Evolutionary conservation across 768 basidiomycete species (phyloP), one percentile per base, ranked within the genome.

Genomic region (Cystobasidium ongulense): DNA sequence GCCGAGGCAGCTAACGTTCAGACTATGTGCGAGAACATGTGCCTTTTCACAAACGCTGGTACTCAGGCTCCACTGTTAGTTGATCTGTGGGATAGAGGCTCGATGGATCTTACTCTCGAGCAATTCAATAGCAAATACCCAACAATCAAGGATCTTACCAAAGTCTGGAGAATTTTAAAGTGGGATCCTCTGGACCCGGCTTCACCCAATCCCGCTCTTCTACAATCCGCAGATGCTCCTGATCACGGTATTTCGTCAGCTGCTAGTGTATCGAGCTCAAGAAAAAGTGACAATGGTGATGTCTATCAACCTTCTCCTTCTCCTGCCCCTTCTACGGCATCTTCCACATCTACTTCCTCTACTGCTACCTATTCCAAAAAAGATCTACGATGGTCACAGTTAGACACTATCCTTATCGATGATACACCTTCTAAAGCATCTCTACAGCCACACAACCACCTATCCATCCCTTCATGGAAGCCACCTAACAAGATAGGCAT

Each of bases 1-100:
- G 77, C 77, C 1, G 41, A 72, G 7, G 35, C 64, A 13, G 36
- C 41, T 1, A 78, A 77, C 73, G 76, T 77, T 35, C 50, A 77
- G 33, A 29, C 63, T 1, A 75, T 78, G 57, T 63, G 75, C 46
- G 53, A 57, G 31, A 75, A 74, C 8, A 41, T 78, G 8, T 27
- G 27, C 17, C 72, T 78, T 41, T 41, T 77, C 46, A 70, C 71
- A 1, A 23, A 41, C 36, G 36, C 7, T 7, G 41, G 66, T 8
- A 59, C 50, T 5, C n/a, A 41, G 31, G 57, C 13, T 0, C 54
- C 76, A 35, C 3, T 15, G 3, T 46, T 76, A 23, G 72, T 77
- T 5, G 68, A 71, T 43, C 29, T 71, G n/a, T 74, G 72, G 68
- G 61, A 62, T n/a, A 35, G 77, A 25, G 74, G 75, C 66, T 66